Percentiles rank a stretch among this genome's conserved stretches.
These are phyloP conservation scores for Berberis vulgaris DNA, from an alignment of 164 flowering plant species.

Conservation along the genomic window DNA sequence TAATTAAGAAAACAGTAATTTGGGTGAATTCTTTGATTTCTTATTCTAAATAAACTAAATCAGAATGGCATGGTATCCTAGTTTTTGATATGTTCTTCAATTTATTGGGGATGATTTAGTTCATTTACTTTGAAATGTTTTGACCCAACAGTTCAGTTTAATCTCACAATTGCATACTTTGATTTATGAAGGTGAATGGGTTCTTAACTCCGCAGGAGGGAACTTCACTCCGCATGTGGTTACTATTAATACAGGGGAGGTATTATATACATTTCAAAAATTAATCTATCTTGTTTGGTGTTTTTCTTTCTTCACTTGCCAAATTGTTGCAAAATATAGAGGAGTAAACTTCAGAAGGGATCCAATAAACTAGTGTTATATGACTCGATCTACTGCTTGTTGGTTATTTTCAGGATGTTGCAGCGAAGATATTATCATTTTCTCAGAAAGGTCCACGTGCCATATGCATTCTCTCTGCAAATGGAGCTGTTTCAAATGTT, in stretches of 20 bases:
- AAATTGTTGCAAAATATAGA: neutral
- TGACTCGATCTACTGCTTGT: neutral
- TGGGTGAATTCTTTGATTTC: neutral
- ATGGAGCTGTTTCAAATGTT: constrained; percentile 77
- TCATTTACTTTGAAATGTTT: too few relatives aligned
- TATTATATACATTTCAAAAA: constrained; percentile 13
- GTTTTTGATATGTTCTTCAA: too few relatives aligned
- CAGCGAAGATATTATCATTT: constrained; percentile 53
- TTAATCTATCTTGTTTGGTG: neutral
- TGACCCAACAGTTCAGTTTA: neutral
- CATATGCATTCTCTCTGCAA: constrained; percentile 80
- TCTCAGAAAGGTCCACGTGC: constrained; percentile 63
- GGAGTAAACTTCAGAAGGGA: neutral
- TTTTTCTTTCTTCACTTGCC: neutral
- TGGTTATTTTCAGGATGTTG: constrained; percentile 56
- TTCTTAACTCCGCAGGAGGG: constrained; percentile 55
- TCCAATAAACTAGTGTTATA: neutral
- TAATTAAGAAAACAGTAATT: neutral
- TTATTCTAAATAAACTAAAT: too few relatives aligned
- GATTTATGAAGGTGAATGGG: constrained; percentile 51
- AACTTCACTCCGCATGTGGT: constrained; percentile 79
- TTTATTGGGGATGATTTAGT: too few relatives aligned
- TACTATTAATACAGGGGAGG: constrained; percentile 79
- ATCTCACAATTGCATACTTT: constrained; percentile 7
- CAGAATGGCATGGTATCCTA: too few relatives aligned